phyloP scores from a whole-genome alignment of 2,329 filamentous ascomycete species.

The Albophoma yamanashiensis region DNA sequence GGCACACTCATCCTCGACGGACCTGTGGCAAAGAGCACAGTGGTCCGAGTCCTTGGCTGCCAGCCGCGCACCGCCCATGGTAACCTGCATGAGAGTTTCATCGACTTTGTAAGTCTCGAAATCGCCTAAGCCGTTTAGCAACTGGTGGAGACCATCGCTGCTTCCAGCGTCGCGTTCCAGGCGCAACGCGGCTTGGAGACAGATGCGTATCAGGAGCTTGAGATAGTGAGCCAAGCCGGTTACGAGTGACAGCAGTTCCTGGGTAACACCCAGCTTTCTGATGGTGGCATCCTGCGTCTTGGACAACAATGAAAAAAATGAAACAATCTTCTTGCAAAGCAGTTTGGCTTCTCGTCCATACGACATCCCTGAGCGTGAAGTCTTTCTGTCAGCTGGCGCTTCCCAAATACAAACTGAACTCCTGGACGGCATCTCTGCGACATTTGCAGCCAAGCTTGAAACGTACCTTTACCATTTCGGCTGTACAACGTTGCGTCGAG shows the following conservation, averaged over 20 bases:
- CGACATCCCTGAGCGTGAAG: constrained; percentile 53
- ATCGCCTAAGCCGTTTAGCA: constrained; percentile 73
- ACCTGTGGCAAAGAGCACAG: constrained; percentile 69
- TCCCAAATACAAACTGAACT: background rate
- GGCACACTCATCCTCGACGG: constrained; percentile 91
- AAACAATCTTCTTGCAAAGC: constrained; percentile 98
- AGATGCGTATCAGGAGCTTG: constrained; percentile 94
- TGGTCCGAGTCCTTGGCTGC: constrained; percentile 74
- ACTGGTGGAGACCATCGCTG: constrained; percentile 66
- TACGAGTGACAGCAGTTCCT: constrained; percentile 94
- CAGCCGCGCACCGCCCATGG: constrained; percentile 52
- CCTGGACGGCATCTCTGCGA: background rate
- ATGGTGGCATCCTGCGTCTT: constrained; percentile 90
- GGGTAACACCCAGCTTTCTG: constrained; percentile 86
- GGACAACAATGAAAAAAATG: constrained; percentile 90
- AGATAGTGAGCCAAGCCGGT: constrained; percentile 95
- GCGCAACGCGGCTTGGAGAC: constrained; percentile 83
- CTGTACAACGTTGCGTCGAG: constrained; percentile 63
- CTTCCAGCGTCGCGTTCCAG: constrained; percentile 75
- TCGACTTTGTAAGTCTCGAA: constrained; percentile 69
- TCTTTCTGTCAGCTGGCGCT: background rate
- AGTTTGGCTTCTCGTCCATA: constrained; percentile 96
- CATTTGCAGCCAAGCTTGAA: background rate
- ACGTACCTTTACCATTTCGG: constrained; percentile 64
- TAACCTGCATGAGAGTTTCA: constrained; percentile 57